Percentiles rank a stretch among this genome's conserved stretches.
phyloP scores from a whole-genome alignment of 495 filamentous ascomycete genomes.

The Copromyces sp. region DNA sequence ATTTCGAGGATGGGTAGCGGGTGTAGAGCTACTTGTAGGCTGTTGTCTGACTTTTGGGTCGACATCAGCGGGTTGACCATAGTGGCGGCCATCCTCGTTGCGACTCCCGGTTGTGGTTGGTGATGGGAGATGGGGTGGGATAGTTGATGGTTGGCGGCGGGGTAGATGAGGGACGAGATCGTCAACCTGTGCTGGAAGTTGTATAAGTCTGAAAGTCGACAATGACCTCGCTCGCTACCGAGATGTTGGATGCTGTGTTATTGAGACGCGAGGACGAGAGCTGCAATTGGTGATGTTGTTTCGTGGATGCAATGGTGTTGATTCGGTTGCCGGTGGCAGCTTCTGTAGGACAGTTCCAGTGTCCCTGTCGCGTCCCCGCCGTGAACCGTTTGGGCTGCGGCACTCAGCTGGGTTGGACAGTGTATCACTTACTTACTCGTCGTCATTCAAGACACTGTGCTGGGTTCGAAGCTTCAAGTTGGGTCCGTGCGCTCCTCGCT shows the following conservation, averaged over 20 bases:
- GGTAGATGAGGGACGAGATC: neutral
- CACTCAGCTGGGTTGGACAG: neutral
- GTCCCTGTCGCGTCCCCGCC: neutral
- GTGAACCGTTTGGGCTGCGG: neutral
- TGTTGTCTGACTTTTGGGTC: conserved; percentile 53
- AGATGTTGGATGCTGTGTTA: neutral
- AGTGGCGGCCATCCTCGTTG: conserved; percentile 9
- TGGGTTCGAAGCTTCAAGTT: neutral
- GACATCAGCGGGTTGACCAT: conserved; percentile 29
- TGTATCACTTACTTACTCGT: neutral
- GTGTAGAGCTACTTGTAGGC: conserved; percentile 77
- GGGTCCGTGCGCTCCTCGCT: neutral
- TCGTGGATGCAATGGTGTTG: neutral
- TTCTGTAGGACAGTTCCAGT: neutral
- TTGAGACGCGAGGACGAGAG: neutral
- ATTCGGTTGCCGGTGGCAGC: neutral
- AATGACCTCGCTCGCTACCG: no score
- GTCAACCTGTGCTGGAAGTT: neutral
- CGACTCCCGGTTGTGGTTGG: neutral
- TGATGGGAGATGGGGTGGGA: neutral
- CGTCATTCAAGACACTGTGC: neutral
- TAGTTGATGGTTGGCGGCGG: neutral
- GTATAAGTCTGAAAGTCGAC: neutral
- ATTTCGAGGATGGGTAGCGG: conserved; percentile 92
- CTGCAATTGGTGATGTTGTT: no score